Evolutionary conservation across 148 eudicot species (phyloP).

Genomic region (Rhododendron ovatum): DNA sequence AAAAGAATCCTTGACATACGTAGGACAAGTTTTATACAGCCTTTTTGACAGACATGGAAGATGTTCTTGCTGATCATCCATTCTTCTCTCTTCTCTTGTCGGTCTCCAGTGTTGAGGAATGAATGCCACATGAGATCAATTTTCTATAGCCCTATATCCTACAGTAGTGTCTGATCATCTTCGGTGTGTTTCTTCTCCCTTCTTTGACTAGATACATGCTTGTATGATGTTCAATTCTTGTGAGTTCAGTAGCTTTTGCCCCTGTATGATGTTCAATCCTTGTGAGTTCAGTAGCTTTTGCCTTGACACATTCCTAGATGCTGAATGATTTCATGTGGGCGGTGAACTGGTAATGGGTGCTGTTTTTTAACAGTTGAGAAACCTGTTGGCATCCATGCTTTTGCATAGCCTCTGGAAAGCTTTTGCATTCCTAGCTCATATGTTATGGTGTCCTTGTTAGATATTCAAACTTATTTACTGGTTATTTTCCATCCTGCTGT

Average conservation of each 20-base stretch:
- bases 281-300: conserved; percentile 65
- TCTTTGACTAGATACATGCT: conserved; percentile 78
- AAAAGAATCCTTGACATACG: conserved; percentile 52
- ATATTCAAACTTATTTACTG: neutral
- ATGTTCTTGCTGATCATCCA: conserved; percentile 54
- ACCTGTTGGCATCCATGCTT: conserved; percentile 57
- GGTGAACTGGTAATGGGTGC: conserved; percentile 64
- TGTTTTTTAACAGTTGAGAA: conserved; percentile 55
- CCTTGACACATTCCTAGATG: conserved; percentile 70
- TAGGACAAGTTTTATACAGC: conserved; percentile 75
- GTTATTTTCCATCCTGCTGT: neutral
- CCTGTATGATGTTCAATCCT: conserved; percentile 76
- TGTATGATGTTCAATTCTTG: conserved; percentile 67
- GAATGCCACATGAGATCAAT: conserved; percentile 62
- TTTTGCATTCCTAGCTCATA: conserved; percentile 40
- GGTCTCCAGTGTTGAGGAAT: conserved; percentile 70
- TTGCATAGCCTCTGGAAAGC: conserved; percentile 31
- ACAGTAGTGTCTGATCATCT: conserved; percentile 54
- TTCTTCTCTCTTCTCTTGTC: conserved; percentile 50
- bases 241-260: conserved; percentile 32
- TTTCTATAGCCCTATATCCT: conserved; percentile 59
- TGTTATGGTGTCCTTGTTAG: conserved; percentile 38
- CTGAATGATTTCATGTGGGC: conserved; percentile 59
- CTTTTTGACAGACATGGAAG: conserved; percentile 54
- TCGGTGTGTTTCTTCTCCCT: conserved; percentile 70